These are phyloP conservation scores for Boletus sp. DNA, from an alignment of 768 basidiomycete genomes.

Conservation along the genomic window DNA sequence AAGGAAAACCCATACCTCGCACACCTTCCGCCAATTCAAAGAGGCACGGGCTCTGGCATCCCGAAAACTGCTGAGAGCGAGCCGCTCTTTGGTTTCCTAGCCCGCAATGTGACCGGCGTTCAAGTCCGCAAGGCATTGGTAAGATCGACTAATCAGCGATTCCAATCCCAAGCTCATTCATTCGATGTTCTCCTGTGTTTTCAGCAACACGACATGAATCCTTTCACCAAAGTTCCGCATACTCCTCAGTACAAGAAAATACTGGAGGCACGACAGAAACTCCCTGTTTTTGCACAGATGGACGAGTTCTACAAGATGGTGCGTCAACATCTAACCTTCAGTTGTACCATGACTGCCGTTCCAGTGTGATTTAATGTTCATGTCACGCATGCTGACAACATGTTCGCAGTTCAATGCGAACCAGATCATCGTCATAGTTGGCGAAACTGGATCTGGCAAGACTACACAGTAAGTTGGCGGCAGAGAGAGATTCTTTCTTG, in stretches of 20 bases:
- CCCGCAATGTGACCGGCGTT: conserved; percentile 60
- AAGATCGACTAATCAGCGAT: conserved; percentile 21
- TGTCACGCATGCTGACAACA: not conserved
- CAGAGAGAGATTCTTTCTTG: conserved; percentile 16
- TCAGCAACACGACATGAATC: conserved; percentile 78
- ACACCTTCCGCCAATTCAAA: conserved; percentile 36
- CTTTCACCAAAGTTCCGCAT: conserved; percentile 82
- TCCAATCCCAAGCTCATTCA: not conserved
- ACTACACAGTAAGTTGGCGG: conserved; percentile 77
- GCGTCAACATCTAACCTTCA: conserved; percentile 33
- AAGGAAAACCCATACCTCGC: conserved; percentile 56
- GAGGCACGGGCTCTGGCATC: conserved; percentile 12
- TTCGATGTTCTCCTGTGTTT: not conserved
- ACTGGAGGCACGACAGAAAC: conserved; percentile 74
- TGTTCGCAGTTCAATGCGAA: conserved; percentile 33
- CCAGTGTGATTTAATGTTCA: not conserved
- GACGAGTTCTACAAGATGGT: conserved; percentile 88
- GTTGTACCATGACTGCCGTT: not conserved
- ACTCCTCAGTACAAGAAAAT: conserved; percentile 83
- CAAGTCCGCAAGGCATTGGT: conserved; percentile 75
- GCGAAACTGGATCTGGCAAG: conserved; percentile 95
- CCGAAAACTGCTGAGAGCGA: conserved; percentile 36
- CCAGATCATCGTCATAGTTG: conserved; percentile 88
- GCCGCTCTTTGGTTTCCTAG: conserved; percentile 72
- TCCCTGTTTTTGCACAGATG: conserved; percentile 93